Conservation (phyloP, 139 green algal genomes). For the Tetraselmis striata region DNA sequence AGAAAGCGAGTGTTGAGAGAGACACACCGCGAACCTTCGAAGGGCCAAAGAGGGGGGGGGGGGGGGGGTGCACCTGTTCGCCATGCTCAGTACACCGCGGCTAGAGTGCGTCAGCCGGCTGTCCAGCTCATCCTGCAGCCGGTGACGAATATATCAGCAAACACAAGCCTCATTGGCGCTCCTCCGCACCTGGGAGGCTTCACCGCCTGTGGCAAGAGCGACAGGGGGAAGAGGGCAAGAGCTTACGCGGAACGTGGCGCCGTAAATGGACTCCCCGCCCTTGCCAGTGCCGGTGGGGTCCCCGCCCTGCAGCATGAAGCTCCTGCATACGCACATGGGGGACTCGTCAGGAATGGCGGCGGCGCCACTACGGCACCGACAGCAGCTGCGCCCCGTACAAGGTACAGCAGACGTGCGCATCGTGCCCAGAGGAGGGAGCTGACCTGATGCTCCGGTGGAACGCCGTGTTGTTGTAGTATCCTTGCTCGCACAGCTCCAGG, state of each 20-base stretch:
- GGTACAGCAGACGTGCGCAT: too few relatives aligned
- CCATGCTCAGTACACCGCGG: constrained; percentile 89
- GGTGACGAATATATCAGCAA: too few relatives aligned
- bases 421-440: too few relatives aligned
- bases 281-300: constrained; percentile 91
- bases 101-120: constrained; percentile 44
- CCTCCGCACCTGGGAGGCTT: constrained; percentile 59
- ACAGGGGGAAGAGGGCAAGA: too few relatives aligned
- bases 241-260: constrained; percentile 57
- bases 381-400: too few relatives aligned
- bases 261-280: constrained; percentile 89
- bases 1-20: too few relatives aligned
- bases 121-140: constrained; percentile 42
- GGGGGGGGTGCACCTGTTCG: constrained; percentile 55
- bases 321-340: too few relatives aligned
- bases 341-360: too few relatives aligned
- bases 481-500: constrained; percentile 69
- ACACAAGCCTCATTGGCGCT: too few relatives aligned
- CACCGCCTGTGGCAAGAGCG: constrained; percentile 37
- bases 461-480: constrained; percentile 81
- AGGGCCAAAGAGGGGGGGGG: not conserved
- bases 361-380: too few relatives aligned
- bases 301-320: constrained; percentile 64
- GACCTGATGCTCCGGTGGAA: constrained; percentile 88
- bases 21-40: too few relatives aligned